Evolutionary conservation across 139 green algal species (phyloP).

Genomic region (Chlamydomonas incerta): DNA sequence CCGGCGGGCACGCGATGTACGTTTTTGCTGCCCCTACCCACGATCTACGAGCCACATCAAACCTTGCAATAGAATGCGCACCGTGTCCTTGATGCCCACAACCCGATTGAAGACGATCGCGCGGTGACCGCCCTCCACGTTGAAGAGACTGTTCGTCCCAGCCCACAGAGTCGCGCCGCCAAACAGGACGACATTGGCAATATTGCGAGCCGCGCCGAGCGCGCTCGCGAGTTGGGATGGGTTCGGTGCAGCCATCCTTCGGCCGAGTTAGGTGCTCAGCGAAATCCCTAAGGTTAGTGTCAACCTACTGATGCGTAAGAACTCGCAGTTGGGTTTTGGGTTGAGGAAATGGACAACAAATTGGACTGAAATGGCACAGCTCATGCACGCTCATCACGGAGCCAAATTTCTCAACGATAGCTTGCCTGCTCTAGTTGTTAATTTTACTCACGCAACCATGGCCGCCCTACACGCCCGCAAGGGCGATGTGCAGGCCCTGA

Average conservation of each 20-base stretch:
- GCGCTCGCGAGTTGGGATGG: background rate
- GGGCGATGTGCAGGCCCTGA: constrained; percentile 74
- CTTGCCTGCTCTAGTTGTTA: too few species aligned
- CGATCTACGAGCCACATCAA: background rate
- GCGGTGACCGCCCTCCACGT: constrained; percentile 98
- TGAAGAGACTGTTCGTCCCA: constrained; percentile 92
- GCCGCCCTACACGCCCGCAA: constrained; percentile 53
- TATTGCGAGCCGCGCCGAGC: constrained; percentile 1
- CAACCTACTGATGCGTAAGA: too few species aligned
- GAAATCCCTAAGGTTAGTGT: too few species aligned
- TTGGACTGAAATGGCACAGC: too few species aligned
- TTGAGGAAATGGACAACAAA: too few species aligned
- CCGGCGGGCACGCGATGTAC: too few species aligned
- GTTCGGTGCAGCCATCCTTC: background rate
- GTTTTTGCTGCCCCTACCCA: background rate
- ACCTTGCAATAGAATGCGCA: constrained; percentile 16
- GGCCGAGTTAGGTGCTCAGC: too few species aligned
- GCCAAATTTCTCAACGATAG: too few species aligned
- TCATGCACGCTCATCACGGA: too few species aligned
- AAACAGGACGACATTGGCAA: constrained; percentile 41
- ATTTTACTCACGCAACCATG: background rate
- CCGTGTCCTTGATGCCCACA: constrained; percentile 92
- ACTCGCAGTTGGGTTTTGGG: too few species aligned
- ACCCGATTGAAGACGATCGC: constrained; percentile 99
- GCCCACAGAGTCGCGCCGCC: constrained; percentile 74